These are phyloP conservation scores for Acacia crassicarpa DNA, from an alignment of 306 rosid species.

Conservation along the genomic window DNA sequence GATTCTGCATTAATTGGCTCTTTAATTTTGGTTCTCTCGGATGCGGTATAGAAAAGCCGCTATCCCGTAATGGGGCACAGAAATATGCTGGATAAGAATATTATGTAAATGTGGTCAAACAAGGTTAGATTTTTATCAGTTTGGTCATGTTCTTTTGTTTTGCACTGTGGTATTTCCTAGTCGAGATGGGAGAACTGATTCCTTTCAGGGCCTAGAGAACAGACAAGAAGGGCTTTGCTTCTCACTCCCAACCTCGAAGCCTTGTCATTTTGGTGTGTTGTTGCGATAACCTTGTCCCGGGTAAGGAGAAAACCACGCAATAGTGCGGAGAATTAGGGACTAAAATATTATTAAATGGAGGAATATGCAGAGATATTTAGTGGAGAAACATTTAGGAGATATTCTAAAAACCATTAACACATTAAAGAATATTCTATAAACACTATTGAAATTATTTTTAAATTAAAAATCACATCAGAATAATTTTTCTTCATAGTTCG, in stretches of 20 bases:
- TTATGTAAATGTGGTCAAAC: background rate
- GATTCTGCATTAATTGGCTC: background rate
- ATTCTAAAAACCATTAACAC: too few species aligned
- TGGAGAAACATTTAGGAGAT: too few species aligned
- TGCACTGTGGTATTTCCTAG: background rate
- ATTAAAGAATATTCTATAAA: too few species aligned
- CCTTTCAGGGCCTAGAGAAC: background rate
- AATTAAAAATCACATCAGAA: too few species aligned
- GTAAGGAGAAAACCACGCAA: background rate
- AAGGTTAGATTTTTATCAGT: background rate
- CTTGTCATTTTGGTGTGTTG: background rate
- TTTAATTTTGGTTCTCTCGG: background rate
- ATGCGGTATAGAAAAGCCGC: background rate
- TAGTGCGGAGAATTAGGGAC: background rate
- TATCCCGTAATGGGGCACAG: background rate
- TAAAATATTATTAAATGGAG: background rate
- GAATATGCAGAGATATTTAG: background rate
- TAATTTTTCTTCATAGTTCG: too few species aligned
- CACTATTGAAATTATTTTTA: too few species aligned
- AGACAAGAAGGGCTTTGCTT: background rate
- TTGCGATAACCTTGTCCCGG: background rate
- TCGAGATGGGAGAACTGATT: too few species aligned
- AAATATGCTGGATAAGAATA: background rate
- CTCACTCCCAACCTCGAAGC: background rate
- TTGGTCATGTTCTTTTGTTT: background rate